Percentiles rank a stretch among this genome's conserved stretches.
phyloP scores from a whole-genome alignment of 257 asterid species.

The Phtheirospermum japonicum region DNA sequence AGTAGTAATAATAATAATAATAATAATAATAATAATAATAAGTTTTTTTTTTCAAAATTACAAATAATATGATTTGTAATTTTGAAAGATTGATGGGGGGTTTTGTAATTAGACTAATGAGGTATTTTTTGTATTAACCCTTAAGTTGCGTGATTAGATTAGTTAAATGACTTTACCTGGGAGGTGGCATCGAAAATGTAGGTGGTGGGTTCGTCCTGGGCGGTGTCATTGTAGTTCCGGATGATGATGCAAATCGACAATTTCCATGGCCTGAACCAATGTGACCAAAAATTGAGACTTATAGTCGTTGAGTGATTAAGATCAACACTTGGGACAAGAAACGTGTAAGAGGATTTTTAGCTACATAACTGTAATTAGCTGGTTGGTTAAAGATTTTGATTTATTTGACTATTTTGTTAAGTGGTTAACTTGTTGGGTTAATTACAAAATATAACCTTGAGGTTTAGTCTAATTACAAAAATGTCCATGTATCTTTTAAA shows the following conservation, averaged over 20 bases:
- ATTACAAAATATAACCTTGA: background rate
- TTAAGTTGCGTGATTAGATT: background rate
- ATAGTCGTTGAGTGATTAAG: background rate
- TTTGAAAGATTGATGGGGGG: background rate
- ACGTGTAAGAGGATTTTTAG: background rate
- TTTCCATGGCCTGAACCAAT: conserved; percentile 71
- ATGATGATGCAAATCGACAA: conserved; percentile 61
- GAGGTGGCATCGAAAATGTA: conserved; percentile 50
- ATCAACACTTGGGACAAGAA: background rate
- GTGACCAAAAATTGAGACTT: background rate
- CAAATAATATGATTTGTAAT: too few species aligned
- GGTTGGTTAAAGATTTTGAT: background rate
- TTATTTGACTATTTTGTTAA: background rate
- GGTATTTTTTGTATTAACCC: background rate
- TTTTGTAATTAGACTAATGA: background rate
- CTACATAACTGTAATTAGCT: background rate
- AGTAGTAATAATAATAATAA: background rate
- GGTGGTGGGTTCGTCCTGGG: conserved; percentile 41
- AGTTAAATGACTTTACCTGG: conserved; percentile 52
- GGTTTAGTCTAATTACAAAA: background rate
- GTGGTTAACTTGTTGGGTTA: too few species aligned
- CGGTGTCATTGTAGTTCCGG: conserved; percentile 43
- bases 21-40: background rate
- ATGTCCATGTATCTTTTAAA: background rate
- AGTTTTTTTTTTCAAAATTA: background rate